Conservation (phyloP, 2,329 filamentous ascomycete genomes). For the Cylindrodendrum hubeiense region DNA sequence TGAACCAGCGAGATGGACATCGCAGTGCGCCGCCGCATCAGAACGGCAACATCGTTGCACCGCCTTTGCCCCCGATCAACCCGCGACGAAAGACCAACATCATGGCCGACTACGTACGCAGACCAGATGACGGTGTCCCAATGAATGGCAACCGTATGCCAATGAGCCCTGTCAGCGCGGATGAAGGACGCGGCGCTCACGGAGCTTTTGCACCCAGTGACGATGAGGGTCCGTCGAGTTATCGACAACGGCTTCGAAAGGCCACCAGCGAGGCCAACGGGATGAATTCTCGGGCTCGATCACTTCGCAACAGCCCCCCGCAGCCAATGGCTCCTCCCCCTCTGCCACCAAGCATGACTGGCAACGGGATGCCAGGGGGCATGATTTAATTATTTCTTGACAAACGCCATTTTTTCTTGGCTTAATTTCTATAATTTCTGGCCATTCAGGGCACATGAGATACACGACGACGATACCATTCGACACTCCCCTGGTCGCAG, state of each 20-base stretch:
- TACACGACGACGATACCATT: conserved; percentile 40
- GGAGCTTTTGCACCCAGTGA: conserved; percentile 48
- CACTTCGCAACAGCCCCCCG: conserved; percentile 42
- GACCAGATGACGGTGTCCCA: conserved; percentile 49
- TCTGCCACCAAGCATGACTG: conserved; percentile 45
- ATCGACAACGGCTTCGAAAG: conserved; percentile 58
- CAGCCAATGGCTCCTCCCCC: conserved; percentile 43
- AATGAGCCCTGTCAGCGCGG: conserved; percentile 35
- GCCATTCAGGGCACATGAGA: conserved; percentile 31
- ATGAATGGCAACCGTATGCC: conserved; percentile 33
- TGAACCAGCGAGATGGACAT: conserved; percentile 53
- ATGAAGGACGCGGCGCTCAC: conserved; percentile 45
- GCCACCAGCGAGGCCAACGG: conserved; percentile 55
- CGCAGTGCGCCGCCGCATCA: conserved; percentile 40
- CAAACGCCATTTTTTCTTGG: conserved; percentile 6
- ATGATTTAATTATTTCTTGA: conserved; percentile 55
- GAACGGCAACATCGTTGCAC: conserved; percentile 51
- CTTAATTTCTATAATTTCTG: conserved; percentile 33
- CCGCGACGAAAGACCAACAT: conserved; percentile 64
- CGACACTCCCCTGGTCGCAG: conserved; percentile 30
- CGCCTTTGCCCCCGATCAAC: conserved; percentile 71
- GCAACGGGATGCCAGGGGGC: conserved; percentile 54
- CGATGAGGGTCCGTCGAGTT: conserved; percentile 50
- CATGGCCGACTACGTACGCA: conserved; percentile 52
- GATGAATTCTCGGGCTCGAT: conserved; percentile 46